Percentiles rank a stretch among this genome's conserved stretches.
Conservation (phyloP, 495 filamentous ascomycete genomes). For the Annulohypoxylon maeteangense region DNA sequence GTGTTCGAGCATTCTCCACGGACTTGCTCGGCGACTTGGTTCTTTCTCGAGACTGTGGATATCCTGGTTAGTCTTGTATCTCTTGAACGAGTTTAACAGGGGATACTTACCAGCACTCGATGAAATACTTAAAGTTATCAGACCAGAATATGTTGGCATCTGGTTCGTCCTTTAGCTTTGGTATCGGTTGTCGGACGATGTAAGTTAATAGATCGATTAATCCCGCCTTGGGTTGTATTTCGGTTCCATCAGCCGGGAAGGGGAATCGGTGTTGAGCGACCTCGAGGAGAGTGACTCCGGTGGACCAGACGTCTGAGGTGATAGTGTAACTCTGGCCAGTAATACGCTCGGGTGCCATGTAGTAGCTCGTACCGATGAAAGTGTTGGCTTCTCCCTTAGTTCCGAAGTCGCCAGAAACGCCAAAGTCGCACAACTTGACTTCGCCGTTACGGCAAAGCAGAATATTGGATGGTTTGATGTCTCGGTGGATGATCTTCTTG, state of each 20-base stretch:
- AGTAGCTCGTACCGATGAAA: slow-evolving; percentile 98
- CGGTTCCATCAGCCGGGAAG: slow-evolving; percentile 95
- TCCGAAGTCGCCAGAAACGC: slow-evolving; percentile 96
- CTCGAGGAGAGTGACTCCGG: slow-evolving; percentile 94
- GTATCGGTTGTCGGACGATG: slow-evolving; percentile 95
- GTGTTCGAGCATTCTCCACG: slow-evolving; percentile 99
- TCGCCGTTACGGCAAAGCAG: slow-evolving; percentile 91
- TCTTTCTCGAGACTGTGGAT: slow-evolving; percentile 88
- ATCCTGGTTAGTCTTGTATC: slow-evolving; percentile 11
- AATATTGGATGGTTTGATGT: slow-evolving; percentile 99
- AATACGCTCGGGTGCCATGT: slow-evolving; percentile 99
- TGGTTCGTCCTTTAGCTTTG: slow-evolving; percentile 95
- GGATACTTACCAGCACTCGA: slow-evolving; percentile 93
- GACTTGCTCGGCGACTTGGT: slow-evolving; percentile 81
- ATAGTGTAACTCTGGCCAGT: slow-evolving; percentile 98
- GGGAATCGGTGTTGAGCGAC: slow-evolving; percentile 98
- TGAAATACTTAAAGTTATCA: slow-evolving; percentile 97
- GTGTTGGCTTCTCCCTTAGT: slow-evolving; percentile 99
- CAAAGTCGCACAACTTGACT: slow-evolving; percentile 98
- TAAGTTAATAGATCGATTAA: slow-evolving; percentile 96
- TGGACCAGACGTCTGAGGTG: slow-evolving; percentile 97
- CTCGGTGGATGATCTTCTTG: slow-evolving; percentile 97
- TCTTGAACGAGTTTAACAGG: background rate
- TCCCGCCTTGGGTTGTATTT: slow-evolving; percentile 84
- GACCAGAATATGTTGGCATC: slow-evolving; percentile 86